Base-by-base conservation (phyloP, 1,139 yeast species). In the Hyphopichia fennica region DNA sequence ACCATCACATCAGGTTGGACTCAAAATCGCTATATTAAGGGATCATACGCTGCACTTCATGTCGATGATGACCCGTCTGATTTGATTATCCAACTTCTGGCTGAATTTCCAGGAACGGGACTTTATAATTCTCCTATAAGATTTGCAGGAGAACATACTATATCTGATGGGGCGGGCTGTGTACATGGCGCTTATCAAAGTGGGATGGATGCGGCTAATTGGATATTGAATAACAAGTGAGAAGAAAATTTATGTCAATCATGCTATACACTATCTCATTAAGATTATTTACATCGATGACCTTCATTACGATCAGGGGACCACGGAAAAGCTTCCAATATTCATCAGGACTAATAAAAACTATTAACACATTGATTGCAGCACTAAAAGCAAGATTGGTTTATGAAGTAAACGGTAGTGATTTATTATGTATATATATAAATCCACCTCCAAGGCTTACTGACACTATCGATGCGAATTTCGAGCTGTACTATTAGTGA, bases 131-230 rank as follows among this genome's bases (percentile, higher is more conserved):
- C 60, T 8, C 63, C 72, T 14, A 69, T 88, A 5, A 67, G 93
- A 40, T 88, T 88, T 66, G 96, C 95, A 0, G 96, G 96, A 11
- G 96, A 88, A 59, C 96, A 87, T 56, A 81, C 95, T 1, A 75
- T 78, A 19, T 64, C 74, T 52, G 88, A 84, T 45, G 96, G 95
- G 6, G 82, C 84, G 29, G 96, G 96, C 0, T 87, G 96, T 64
- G 90, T 84, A 5, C 93, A 88, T 62, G 88, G 90, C 32, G 89
- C 90, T 11, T 81, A 85, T 78, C 61, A 64, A 49, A 78, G 88
- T 54, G 96, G 96, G 1, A 60, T 59, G 43, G 75, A 95, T 49
- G 96, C 87, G 51, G 95, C 91, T 4, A 44, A 56, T 20, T 69
- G 75, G 67, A 65, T 79, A 8, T 43, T 76, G 22, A 20, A 28